phyloP scores from a whole-genome alignment of 352 stramenopile genomes.

The Globisporangium abappressorium region DNA sequence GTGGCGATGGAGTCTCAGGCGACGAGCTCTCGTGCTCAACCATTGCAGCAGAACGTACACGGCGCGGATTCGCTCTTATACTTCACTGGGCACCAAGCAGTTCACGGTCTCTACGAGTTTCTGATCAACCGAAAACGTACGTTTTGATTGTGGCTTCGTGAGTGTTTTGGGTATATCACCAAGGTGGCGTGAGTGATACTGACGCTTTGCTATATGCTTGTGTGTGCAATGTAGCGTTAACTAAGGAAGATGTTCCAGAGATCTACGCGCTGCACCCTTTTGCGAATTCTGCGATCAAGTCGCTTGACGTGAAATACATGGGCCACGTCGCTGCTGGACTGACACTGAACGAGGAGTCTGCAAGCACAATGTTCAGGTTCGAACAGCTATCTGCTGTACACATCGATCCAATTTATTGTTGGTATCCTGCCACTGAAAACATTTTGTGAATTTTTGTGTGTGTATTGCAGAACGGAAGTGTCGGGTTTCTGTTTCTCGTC shows the following conservation, averaged over 20 bases:
- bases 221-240: conserved; percentile 37
- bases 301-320: conserved; percentile 45
- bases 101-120: conserved; percentile 76
- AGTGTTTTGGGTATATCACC: background rate
- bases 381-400: background rate
- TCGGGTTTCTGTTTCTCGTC: conserved; percentile 55
- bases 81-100: conserved; percentile 57
- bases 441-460: background rate
- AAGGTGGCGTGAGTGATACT: background rate
- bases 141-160: conserved; percentile 14
- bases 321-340: conserved; percentile 22
- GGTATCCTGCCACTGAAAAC: background rate
- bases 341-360: conserved; percentile 9
- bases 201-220: background rate
- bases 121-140: conserved; percentile 75
- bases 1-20: conserved; percentile 19
- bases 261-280: conserved; percentile 57
- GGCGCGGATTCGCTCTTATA: conserved; percentile 60
- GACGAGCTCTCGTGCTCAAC: conserved; percentile 7
- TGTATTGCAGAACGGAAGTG: conserved; percentile 38
- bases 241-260: conserved; percentile 72
- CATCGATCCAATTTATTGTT: background rate
- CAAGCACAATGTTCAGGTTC: conserved; percentile 19
- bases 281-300: conserved; percentile 56
- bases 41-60: conserved; percentile 38